These are phyloP conservation scores for Ajuga chamaepitys DNA, from an alignment of 257 asterid species.

Conservation along the genomic window DNA sequence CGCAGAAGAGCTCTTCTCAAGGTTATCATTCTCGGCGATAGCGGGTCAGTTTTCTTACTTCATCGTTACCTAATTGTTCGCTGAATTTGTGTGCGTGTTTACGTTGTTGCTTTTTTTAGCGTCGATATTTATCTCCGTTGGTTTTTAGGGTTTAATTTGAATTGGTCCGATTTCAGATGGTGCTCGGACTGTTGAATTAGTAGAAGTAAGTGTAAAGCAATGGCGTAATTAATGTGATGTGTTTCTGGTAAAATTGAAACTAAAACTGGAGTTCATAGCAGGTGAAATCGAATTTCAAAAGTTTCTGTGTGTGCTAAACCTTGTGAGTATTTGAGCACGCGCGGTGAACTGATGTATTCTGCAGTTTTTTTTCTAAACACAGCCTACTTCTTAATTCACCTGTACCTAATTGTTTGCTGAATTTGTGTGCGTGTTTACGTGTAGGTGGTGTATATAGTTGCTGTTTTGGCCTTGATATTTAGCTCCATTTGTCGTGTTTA, in stretches of 20 bases:
- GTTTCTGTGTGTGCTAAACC: too few relatives aligned
- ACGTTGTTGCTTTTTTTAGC: neutral
- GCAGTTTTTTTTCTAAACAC: too few relatives aligned
- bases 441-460: neutral
- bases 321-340: too few relatives aligned
- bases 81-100: neutral
- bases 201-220: neutral
- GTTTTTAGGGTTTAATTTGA: constrained; percentile 3
- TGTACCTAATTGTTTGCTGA: neutral
- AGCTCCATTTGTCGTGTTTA: neutral
- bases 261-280: too few relatives aligned
- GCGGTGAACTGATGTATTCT: too few relatives aligned
- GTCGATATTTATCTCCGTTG: constrained; percentile 1
- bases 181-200: constrained; percentile 4
- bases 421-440: neutral
- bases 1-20: constrained; percentile 96
- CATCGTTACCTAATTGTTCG: neutral
- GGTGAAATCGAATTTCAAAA: too few relatives aligned
- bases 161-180: neutral
- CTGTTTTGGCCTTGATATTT: neutral
- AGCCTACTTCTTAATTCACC: too few relatives aligned
- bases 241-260: too few relatives aligned
- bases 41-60: constrained; percentile 58
- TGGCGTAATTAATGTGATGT: neutral
- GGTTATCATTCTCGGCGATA: constrained; percentile 99